These are phyloP conservation scores for Aspergillus calidoustus DNA, from an alignment of 2,329 filamentous ascomycete species.

Conservation along the genomic window DNA sequence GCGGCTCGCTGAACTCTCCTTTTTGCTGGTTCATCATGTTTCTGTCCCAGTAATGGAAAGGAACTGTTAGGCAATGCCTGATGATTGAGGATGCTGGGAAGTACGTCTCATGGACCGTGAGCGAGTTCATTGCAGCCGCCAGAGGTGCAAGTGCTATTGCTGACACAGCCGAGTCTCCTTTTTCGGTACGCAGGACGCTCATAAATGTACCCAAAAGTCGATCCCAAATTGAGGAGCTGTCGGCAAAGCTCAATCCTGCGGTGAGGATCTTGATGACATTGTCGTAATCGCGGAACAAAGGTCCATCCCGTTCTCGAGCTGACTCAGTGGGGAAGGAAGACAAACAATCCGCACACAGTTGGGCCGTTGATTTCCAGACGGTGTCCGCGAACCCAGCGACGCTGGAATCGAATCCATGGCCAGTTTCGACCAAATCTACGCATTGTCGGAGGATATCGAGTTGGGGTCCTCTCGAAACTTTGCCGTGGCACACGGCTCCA, in stretches of 20 bases:
- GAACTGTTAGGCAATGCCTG: slow-evolving; percentile 41
- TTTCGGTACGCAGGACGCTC: slow-evolving; percentile 62
- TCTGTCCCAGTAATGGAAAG: slow-evolving; percentile 27
- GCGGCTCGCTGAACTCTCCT: neutral
- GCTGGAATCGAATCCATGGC: slow-evolving; percentile 19
- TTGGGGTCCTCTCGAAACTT: slow-evolving; percentile 39
- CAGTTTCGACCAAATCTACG: slow-evolving; percentile 32
- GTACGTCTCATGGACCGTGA: slow-evolving; percentile 32
- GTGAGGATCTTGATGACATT: slow-evolving; percentile 71
- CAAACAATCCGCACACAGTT: slow-evolving; percentile 42
- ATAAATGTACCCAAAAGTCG: slow-evolving; percentile 63
- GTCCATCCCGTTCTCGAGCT: slow-evolving; percentile 54
- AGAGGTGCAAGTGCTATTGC: slow-evolving; percentile 73
- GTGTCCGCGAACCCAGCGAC: slow-evolving; percentile 25
- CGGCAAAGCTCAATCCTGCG: slow-evolving; percentile 53
- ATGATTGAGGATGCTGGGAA: slow-evolving; percentile 43
- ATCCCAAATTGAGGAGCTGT: slow-evolving; percentile 44
- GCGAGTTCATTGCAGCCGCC: slow-evolving; percentile 57
- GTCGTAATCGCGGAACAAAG: slow-evolving; percentile 69
- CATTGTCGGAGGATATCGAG: slow-evolving; percentile 46
- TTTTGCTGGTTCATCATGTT: slow-evolving; percentile 1
- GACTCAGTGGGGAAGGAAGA: slow-evolving; percentile 46
- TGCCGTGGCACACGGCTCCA: slow-evolving; percentile 39
- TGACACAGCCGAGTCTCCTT: slow-evolving; percentile 69
- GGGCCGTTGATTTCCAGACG: slow-evolving; percentile 44